Percentiles rank a stretch among this genome's conserved stretches.
These are phyloP conservation scores for Gamarada debralockiae DNA, from an alignment of 495 filamentous ascomycete species.

Conservation along the genomic window DNA sequence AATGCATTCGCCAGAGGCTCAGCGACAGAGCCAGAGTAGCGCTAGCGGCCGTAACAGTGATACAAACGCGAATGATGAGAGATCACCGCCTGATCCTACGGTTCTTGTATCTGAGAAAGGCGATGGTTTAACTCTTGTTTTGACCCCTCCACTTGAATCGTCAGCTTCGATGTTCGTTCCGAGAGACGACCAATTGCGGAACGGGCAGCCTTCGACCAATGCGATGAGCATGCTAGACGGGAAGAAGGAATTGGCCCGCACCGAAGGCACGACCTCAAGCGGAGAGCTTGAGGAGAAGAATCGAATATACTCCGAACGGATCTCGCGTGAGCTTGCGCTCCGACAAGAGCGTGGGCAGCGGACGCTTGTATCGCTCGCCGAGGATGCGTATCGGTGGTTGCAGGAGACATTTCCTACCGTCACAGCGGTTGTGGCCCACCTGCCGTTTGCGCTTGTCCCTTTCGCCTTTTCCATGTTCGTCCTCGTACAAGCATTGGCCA, in stretches of 20 bases:
- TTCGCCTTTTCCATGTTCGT: conserved; percentile 68
- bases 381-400: conserved; percentile 44
- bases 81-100: conserved; percentile 9
- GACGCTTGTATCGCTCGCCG: conserved; percentile 44
- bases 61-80: background rate
- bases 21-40: background rate
- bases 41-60: background rate
- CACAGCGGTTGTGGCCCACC: conserved; percentile 52
- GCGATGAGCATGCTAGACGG: conserved; percentile 21
- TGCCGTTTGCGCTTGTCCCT: conserved; percentile 59
- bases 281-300: conserved; percentile 20
- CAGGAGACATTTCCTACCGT: conserved; percentile 65
- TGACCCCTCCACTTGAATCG: conserved; percentile 44
- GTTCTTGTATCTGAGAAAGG: conserved; percentile 53
- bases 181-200: too few relatives aligned
- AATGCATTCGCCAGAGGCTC: background rate
- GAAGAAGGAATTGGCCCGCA: conserved; percentile 11
- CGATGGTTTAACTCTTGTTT: conserved; percentile 55
- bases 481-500: conserved; percentile 61
- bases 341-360: conserved; percentile 10
- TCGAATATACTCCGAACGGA: conserved; percentile 16
- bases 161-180: conserved; percentile 48
- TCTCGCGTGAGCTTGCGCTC: conserved; percentile 8
- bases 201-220: conserved; percentile 6
- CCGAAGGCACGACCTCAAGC: conserved; percentile 5